phyloP scores from a whole-genome alignment of 2,329 filamentous ascomycete genomes.

The Epichloe sibirici region DNA sequence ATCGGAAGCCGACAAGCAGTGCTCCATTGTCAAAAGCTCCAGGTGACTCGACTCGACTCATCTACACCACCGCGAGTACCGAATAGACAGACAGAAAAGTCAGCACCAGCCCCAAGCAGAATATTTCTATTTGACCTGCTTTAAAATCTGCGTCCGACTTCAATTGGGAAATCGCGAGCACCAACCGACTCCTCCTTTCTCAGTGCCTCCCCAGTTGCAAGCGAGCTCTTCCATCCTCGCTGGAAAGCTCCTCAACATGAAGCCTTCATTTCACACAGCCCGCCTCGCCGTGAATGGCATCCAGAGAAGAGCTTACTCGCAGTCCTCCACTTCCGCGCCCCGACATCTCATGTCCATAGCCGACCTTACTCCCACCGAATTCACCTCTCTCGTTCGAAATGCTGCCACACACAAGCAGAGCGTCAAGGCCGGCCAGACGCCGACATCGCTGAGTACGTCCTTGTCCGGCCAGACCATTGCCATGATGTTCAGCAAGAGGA shows the following conservation, averaged over 20 bases:
- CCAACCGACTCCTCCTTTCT: no score
- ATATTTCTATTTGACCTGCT: no score
- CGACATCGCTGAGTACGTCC: slow-evolving; percentile 44
- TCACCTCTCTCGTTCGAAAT: slow-evolving; percentile 73
- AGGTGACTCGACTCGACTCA: no score
- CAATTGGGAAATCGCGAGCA: no score
- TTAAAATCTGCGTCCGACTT: no score
- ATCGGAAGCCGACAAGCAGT: no score
- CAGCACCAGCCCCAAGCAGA: no score
- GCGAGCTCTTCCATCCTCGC: not conserved
- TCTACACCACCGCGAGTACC: no score
- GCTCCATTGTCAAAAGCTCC: no score
- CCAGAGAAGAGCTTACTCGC: slow-evolving; percentile 32
- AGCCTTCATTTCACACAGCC: slow-evolving; percentile 20
- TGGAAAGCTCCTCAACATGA: slow-evolving; percentile 16
- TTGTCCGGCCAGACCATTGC: slow-evolving; percentile 73
- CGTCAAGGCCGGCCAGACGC: slow-evolving; percentile 53
- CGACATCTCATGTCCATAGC: slow-evolving; percentile 87
- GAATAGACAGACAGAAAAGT: no score
- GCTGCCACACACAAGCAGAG: slow-evolving; percentile 63
- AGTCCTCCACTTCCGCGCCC: slow-evolving; percentile 30
- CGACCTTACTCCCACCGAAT: slow-evolving; percentile 69
- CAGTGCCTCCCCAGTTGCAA: not conserved
- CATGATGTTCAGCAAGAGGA: slow-evolving; percentile 95
- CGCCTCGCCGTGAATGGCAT: slow-evolving; percentile 22